phyloP scores from a whole-genome alignment of 495 filamentous ascomycete genomes.

The Trichoderma virens region DNA sequence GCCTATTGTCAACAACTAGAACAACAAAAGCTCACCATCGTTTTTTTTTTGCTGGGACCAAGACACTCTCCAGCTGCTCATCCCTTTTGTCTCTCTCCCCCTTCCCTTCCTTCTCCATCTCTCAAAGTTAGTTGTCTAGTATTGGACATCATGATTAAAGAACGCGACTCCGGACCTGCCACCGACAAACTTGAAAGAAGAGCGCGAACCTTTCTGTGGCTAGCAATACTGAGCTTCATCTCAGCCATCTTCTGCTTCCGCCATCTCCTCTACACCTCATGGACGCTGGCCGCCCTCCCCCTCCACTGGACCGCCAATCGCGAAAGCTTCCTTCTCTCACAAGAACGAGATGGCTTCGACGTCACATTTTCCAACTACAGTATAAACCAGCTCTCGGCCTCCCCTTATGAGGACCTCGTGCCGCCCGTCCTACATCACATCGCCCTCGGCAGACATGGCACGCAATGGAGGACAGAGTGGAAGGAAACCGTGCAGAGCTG shows the following conservation, averaged over 20 bases:
- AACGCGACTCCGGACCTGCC: not conserved
- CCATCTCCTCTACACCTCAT: slow-evolving; percentile 18
- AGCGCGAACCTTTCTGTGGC: not conserved
- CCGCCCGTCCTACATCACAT: slow-evolving; percentile 35
- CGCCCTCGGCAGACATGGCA: slow-evolving; percentile 21
- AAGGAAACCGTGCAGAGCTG: slow-evolving; percentile 26
- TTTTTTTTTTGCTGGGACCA: too few relatives aligned
- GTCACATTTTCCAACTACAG: slow-evolving; percentile 32
- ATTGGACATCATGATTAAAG: not conserved
- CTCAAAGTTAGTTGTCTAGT: not conserved
- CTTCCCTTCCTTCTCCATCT: not conserved
- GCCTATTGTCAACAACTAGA: not conserved
- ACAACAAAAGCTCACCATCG: not conserved
- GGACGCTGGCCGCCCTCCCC: slow-evolving; percentile 25
- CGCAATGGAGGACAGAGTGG: slow-evolving; percentile 22
- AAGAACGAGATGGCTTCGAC: slow-evolving; percentile 28
- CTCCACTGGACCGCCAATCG: slow-evolving; percentile 21
- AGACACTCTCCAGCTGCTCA: too few relatives aligned
- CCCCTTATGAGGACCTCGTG: slow-evolving; percentile 24
- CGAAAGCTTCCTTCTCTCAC: slow-evolving; percentile 22
- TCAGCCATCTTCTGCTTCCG: slow-evolving; percentile 16
- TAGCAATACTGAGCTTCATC: not conserved
- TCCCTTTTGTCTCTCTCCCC: not conserved
- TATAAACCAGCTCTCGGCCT: slow-evolving; percentile 21
- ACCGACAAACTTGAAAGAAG: not conserved